Percentiles rank a stretch among this genome's conserved stretches.
Conservation (phyloP, 179 eudicot genomes). For the Vitellaria paradoxa region DNA sequence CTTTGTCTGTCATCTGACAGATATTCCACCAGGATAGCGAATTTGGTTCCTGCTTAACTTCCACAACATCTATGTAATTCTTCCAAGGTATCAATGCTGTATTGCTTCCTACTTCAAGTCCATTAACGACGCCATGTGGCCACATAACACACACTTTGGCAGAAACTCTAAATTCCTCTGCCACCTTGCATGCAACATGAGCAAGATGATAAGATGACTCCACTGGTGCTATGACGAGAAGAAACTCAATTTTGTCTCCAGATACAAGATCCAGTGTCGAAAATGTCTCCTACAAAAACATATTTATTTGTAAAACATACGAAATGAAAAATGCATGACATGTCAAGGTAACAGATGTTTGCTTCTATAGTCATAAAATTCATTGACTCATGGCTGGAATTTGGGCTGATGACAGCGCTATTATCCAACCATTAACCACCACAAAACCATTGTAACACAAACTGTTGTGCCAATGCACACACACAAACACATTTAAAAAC, state of each 20-base stretch:
- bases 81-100: conserved; percentile 35
- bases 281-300: conserved; percentile 35
- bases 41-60: conserved; percentile 36
- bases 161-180: conserved; percentile 44
- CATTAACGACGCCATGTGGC: conserved; percentile 35
- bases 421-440: neutral
- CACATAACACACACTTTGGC: conserved; percentile 76
- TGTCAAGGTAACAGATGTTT: neutral
- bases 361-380: neutral
- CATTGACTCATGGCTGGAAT: neutral
- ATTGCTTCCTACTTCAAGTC: conserved; percentile 26
- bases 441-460: too few species aligned
- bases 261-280: conserved; percentile 77
- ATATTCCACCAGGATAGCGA: conserved; percentile 85
- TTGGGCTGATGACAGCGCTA: neutral
- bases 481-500: neutral
- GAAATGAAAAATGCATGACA: neutral
- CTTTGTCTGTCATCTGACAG: conserved; percentile 66
- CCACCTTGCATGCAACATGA: conserved; percentile 55
- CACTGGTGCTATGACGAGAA: conserved; percentile 74
- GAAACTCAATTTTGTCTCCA: conserved; percentile 66
- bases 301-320: neutral
- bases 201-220: conserved; percentile 68
- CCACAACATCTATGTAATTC: conserved; percentile 46
- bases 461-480: neutral